phyloP scores from a whole-genome alignment of 2,329 filamentous ascomycete species.

The Paramyrothecium roridum region DNA sequence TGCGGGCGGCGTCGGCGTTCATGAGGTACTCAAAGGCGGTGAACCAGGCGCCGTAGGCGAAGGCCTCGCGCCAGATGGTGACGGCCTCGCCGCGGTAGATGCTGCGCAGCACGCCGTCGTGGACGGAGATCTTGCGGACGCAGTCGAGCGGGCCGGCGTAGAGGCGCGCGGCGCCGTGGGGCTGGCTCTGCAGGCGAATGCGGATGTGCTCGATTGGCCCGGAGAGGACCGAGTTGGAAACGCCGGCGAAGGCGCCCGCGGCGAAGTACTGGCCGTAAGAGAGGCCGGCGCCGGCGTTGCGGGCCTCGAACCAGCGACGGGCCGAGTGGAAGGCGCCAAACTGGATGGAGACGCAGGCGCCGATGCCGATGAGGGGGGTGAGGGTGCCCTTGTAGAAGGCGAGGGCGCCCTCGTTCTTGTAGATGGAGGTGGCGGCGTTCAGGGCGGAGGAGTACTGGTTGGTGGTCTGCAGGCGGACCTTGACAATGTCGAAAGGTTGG shows the following conservation, averaged over 20 bases:
- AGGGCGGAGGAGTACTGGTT: constrained; percentile 77
- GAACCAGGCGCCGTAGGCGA: constrained; percentile 97
- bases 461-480: constrained; percentile 92
- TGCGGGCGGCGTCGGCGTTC: constrained; percentile 81
- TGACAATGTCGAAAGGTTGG: constrained; percentile 86
- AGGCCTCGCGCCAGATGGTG: constrained; percentile 83
- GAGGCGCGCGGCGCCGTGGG: constrained; percentile 74
- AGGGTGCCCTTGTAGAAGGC: constrained; percentile 99
- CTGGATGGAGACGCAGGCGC: constrained; percentile 96
- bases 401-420: constrained; percentile 78
- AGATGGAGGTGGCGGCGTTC: constrained; percentile 78
- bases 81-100: constrained; percentile 87
- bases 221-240: constrained; percentile 86
- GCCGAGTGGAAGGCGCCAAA: constrained; percentile 96
- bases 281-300: constrained; percentile 64
- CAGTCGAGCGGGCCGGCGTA: constrained; percentile 89
- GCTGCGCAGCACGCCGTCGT: constrained; percentile 63
- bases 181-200: constrained; percentile 94
- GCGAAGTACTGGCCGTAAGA: constrained; percentile 85
- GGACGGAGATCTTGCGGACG: constrained; percentile 73
- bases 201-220: constrained; percentile 95
- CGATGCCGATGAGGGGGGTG: constrained; percentile 91
- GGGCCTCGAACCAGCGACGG: constrained; percentile 77
- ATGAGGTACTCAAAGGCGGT: constrained; percentile 93
- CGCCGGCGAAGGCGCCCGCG: constrained; percentile 85